Evolutionary conservation across 352 stramenopile genomes (phyloP).

Genomic region (Phytophthora uliginosa): DNA sequence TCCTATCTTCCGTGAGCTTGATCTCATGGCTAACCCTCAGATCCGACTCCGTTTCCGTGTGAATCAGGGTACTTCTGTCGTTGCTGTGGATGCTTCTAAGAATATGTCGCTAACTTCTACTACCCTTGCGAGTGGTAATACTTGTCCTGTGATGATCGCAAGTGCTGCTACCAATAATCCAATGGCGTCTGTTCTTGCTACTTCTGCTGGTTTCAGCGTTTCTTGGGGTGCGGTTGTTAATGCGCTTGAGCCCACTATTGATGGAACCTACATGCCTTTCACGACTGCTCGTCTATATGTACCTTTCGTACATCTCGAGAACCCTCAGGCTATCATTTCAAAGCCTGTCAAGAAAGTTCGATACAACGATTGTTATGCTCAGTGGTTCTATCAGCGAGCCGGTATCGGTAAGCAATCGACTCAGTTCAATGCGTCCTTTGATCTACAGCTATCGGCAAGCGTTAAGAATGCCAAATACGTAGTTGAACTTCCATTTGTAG

Average conservation of each 20-base stretch:
- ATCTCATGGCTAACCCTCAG: conserved; percentile 11
- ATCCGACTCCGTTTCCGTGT: conserved; percentile 2
- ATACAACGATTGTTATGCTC: conserved; percentile 14
- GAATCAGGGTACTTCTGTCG: conserved; percentile 4
- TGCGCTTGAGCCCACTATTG: conserved; percentile 13
- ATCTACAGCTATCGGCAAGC: conserved; percentile 15
- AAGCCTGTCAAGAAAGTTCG: conserved; percentile 24
- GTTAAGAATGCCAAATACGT: conserved; percentile 22
- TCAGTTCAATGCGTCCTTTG: conserved; percentile 12
- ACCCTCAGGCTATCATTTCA: conserved; percentile 18
- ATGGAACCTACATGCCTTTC: conserved; percentile 18
- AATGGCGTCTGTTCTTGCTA: conserved; percentile 6
- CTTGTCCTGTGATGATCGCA: conserved; percentile 10
- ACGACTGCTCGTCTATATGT: conserved; percentile 17
- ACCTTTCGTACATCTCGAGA: conserved; percentile 15
- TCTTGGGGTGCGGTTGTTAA: conserved; percentile 16
- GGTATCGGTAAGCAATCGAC: conserved; percentile 1
- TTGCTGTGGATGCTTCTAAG: neutral
- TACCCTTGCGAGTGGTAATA: conserved; percentile 4
- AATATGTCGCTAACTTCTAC: conserved; percentile 6
- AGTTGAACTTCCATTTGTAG: conserved; percentile 6
- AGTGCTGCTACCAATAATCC: neutral
- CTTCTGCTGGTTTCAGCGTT: conserved; percentile 1
- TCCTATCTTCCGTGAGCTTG: conserved; percentile 9
- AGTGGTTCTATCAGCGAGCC: conserved; percentile 21